phyloP scores from a whole-genome alignment of 2,329 filamentous ascomycete genomes.

The Clonostachys chloroleuca region DNA sequence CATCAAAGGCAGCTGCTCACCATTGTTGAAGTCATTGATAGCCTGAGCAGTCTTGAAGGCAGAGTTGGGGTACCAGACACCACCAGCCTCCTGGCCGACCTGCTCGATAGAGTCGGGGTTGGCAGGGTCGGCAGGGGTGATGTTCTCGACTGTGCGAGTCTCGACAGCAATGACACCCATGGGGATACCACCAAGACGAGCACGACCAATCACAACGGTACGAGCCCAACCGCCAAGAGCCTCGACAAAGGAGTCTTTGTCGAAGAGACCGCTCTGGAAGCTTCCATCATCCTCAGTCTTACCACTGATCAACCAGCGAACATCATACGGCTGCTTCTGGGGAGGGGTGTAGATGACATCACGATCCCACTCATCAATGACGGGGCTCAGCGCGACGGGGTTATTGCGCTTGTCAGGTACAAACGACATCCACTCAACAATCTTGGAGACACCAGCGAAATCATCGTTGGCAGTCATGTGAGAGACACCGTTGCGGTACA shows the following conservation, averaged over 20 bases:
- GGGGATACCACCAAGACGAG: conserved; percentile 92
- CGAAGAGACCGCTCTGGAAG: conserved; percentile 89
- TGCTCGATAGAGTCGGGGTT: conserved; percentile 98
- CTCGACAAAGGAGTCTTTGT: conserved; percentile 95
- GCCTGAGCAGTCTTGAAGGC: conserved; percentile 99
- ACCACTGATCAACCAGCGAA: conserved; percentile 88
- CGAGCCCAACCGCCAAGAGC: conserved; percentile 94
- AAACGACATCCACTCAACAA: conserved; percentile 97
- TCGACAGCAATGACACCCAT: conserved; percentile 98
- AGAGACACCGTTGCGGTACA: conserved; percentile 99
- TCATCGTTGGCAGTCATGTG: conserved; percentile 98
- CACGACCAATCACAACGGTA: conserved; percentile 94
- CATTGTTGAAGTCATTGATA: conserved; percentile 98
- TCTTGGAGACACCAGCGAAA: conserved; percentile 96
- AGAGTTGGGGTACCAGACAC: conserved; percentile 99
- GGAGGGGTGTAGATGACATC: conserved; percentile 81
- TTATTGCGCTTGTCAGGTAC: conserved; percentile 93
- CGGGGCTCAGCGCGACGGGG: conserved; percentile 87
- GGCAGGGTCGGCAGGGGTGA: conserved; percentile 92
- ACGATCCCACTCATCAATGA: conserved; percentile 85
- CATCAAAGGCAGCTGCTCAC: conserved; percentile 97
- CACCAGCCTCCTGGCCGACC: conserved; percentile 89
- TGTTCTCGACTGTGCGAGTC: conserved; percentile 92
- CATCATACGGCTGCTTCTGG: conserved; percentile 84
- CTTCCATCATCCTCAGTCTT: conserved; percentile 66